phyloP scores from a whole-genome alignment of 208 protist genomes.

The Leptomonas pyrrhocoris region DNA sequence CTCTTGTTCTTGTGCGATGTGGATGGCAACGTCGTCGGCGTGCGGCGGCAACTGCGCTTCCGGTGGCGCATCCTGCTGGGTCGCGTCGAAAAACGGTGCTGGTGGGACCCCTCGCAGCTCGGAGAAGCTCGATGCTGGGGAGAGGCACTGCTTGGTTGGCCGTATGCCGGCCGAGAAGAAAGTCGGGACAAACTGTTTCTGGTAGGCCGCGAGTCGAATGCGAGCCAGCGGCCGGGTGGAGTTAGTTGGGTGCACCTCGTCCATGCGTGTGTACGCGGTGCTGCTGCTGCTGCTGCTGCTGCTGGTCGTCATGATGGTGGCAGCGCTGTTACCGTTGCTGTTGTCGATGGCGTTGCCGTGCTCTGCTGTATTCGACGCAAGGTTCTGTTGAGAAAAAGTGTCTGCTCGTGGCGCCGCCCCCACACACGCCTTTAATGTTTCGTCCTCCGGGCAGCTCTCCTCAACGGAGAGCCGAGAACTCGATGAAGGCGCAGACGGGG shows the following conservation, averaged over 20 bases:
- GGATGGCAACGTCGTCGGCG: background rate
- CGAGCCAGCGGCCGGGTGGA: background rate
- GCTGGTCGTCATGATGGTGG: background rate
- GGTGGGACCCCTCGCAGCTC: background rate
- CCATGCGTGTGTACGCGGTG: conserved; percentile 9
- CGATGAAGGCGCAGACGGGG: background rate
- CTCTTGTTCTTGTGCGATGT: background rate
- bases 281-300: background rate
- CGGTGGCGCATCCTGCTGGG: background rate
- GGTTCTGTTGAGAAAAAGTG: background rate
- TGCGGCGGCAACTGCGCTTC: background rate
- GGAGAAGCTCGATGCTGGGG: background rate
- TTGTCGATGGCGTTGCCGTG: background rate
- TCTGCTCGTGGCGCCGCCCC: no score
- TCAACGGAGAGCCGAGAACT: background rate
- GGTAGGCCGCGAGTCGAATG: background rate
- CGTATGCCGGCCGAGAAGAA: background rate
- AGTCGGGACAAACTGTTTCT: background rate
- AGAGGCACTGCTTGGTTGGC: conserved; percentile 7
- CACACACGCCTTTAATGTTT: no score
- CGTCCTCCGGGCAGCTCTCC: no score
- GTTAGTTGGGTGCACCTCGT: background rate
- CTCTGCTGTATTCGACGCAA: background rate
- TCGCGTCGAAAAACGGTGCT: background rate
- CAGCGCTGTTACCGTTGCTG: background rate